These are phyloP conservation scores for Volvariella volvacea DNA, from an alignment of 1,284 basidiomycete genomes.

Conservation along the genomic window DNA sequence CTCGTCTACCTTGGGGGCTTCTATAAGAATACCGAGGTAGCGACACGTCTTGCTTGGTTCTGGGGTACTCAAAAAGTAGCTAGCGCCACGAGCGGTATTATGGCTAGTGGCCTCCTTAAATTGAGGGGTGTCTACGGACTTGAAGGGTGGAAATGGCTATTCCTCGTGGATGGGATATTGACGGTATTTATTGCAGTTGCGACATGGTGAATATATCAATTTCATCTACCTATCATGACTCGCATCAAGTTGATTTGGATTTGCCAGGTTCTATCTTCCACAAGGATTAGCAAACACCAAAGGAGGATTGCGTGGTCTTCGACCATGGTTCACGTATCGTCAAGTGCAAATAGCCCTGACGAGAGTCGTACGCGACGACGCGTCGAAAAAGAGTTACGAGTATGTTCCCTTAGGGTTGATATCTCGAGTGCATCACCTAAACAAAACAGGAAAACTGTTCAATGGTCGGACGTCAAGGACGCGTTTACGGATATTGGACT, in stretches of 20 bases:
- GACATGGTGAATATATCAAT: constrained; percentile 25
- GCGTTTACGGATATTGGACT: constrained; percentile 26
- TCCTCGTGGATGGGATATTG: constrained; percentile 29
- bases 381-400: constrained; percentile 29
- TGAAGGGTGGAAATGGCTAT: constrained; percentile 35
- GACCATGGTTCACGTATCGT: constrained; percentile 25
- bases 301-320: constrained; percentile 23
- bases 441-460: constrained; percentile 21
- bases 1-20: constrained; percentile 31
- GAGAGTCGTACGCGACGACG: constrained; percentile 28
- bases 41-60: constrained; percentile 30
- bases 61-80: constrained; percentile 31
- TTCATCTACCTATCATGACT: not conserved
- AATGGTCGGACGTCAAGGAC: constrained; percentile 27
- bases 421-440: not conserved
- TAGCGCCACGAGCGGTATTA: constrained; percentile 29
- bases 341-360: constrained; percentile 29
- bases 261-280: constrained; percentile 29
- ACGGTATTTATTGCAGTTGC: constrained; percentile 23
- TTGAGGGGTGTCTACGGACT: constrained; percentile 25
- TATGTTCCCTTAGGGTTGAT: constrained; percentile 12
- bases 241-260: not conserved
- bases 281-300: constrained; percentile 18
- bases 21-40: constrained; percentile 30
- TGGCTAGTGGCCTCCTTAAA: constrained; percentile 29